Conservation (phyloP, 371 early-diverging fungal genomes). For the Apophysomyces sp. region DNA sequence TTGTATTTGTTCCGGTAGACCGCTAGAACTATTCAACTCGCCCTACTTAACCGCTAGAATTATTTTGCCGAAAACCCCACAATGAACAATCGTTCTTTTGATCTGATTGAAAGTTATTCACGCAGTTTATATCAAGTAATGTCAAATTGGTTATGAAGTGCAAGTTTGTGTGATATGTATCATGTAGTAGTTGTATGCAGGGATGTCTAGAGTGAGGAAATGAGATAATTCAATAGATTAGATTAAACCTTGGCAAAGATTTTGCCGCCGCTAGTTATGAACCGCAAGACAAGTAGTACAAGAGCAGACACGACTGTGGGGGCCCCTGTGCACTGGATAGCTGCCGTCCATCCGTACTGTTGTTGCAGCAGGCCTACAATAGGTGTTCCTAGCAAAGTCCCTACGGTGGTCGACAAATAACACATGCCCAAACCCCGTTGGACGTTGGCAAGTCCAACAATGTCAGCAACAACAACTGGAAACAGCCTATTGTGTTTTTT, state of each 20-base stretch:
- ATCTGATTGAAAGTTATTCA: too few relatives aligned
- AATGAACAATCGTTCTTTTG: too few relatives aligned
- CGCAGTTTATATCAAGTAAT: too few relatives aligned
- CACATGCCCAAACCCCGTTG: conserved; percentile 27
- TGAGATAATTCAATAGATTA: too few relatives aligned
- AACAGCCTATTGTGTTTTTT: conserved; percentile 13
- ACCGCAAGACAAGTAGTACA: conserved; percentile 9
- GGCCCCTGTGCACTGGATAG: conserved; percentile 24
- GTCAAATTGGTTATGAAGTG: too few relatives aligned
- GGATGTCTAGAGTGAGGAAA: too few relatives aligned
- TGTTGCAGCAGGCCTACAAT: conserved; percentile 43
- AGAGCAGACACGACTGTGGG: conserved; percentile 20
- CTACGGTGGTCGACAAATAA: conserved; percentile 40
- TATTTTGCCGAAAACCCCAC: too few relatives aligned
- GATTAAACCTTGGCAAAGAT: not conserved
- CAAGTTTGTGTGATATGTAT: too few relatives aligned
- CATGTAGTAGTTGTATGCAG: too few relatives aligned
- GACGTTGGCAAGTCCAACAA: conserved; percentile 43
- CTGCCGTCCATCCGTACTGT: conserved; percentile 41
- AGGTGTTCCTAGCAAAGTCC: conserved; percentile 48
- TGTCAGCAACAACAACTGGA: conserved; percentile 48
- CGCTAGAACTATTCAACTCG: too few relatives aligned
- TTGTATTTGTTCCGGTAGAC: too few relatives aligned
- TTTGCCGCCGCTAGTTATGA: not conserved
- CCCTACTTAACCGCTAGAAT: too few relatives aligned